Conservation (phyloP, 2,329 filamentous ascomycete species). For the Torrubiellomyces zombiae region DNA sequence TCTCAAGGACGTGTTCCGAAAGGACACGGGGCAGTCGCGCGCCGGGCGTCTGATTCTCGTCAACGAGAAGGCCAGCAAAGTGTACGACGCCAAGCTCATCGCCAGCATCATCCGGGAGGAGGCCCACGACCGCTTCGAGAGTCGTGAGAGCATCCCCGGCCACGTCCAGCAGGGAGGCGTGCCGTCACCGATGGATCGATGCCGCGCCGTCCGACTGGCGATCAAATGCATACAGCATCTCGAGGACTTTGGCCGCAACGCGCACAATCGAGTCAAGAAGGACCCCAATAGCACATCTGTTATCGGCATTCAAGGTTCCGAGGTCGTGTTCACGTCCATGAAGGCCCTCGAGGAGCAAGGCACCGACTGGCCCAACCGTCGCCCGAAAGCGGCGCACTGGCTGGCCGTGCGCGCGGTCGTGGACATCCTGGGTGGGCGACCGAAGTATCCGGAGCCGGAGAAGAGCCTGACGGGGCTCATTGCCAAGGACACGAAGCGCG, state of each 20-base stretch:
- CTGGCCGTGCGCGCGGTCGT: constrained; percentile 62
- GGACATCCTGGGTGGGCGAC: constrained; percentile 66
- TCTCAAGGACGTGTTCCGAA: constrained; percentile 67
- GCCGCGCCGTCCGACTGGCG: constrained; percentile 76
- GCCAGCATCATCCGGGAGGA: constrained; percentile 93
- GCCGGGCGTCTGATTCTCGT: constrained; percentile 91
- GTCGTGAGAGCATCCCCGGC: constrained; percentile 76
- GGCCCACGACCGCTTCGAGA: constrained; percentile 81
- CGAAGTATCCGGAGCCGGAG: constrained; percentile 33
- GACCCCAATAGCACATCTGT: constrained; percentile 63
- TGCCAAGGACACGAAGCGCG: constrained; percentile 46
- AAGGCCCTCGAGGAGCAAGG: constrained; percentile 63
- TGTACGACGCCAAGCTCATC: constrained; percentile 85
- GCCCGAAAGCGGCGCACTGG: constrained; percentile 80
- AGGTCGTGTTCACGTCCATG: constrained; percentile 77
- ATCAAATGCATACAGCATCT: constrained; percentile 91
- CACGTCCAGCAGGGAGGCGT: constrained; percentile 91
- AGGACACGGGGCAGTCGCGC: constrained; percentile 74
- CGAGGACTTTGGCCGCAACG: constrained; percentile 55
- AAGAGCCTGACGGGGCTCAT: constrained; percentile 29
- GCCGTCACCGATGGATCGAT: constrained; percentile 90
- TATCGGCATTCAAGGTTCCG: constrained; percentile 83
- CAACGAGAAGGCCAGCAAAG: constrained; percentile 83
- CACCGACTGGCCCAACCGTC: constrained; percentile 84
- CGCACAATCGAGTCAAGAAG: constrained; percentile 48